A percentile compares a stretch with the other conserved stretches of the same genome.
These are phyloP conservation scores for Marsdenia floribunda DNA, from an alignment of 257 asterid species.

Conservation along the genomic window DNA sequence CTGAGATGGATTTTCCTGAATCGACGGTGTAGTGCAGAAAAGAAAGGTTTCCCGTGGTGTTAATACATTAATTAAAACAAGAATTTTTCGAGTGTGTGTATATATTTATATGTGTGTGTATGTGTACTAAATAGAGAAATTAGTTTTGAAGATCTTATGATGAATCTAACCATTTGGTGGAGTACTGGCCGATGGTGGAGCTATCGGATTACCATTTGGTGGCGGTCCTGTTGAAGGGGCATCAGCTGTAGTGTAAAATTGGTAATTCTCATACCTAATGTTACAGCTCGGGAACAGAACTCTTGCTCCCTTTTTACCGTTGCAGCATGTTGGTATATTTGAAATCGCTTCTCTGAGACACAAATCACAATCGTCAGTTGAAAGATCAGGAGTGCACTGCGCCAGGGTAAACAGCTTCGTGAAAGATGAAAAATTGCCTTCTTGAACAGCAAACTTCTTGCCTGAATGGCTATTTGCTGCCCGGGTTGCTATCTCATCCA, in stretches of 20 bases:
- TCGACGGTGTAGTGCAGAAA: background rate
- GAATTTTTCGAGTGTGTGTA: too few species aligned
- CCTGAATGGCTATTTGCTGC: conserved; percentile 4
- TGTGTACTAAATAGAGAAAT: background rate
- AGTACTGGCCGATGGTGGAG: too few species aligned
- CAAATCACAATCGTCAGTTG: conserved; percentile 3
- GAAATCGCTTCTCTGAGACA: conserved; percentile 15
- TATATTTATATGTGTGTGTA: too few species aligned
- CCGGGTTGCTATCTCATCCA: background rate
- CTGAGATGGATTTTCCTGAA: background rate
- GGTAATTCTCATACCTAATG: background rate
- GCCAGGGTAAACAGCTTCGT: conserved; percentile 10
- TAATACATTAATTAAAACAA: too few species aligned
- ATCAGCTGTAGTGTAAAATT: background rate
- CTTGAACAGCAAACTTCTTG: conserved; percentile 16
- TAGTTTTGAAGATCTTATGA: background rate
- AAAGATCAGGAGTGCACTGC: conserved; percentile 36
- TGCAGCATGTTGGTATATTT: conserved; percentile 1
- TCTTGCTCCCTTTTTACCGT: conserved; percentile 9
- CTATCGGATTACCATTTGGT: background rate
- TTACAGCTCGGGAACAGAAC: conserved; percentile 16
- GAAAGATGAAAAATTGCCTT: background rate
- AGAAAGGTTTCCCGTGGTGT: too few species aligned
- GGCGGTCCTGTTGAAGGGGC: background rate
- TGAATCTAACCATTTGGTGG: background rate